Conservation (phyloP, 2,329 filamentous ascomycete species). For the Cladophialophora exuberans region DNA sequence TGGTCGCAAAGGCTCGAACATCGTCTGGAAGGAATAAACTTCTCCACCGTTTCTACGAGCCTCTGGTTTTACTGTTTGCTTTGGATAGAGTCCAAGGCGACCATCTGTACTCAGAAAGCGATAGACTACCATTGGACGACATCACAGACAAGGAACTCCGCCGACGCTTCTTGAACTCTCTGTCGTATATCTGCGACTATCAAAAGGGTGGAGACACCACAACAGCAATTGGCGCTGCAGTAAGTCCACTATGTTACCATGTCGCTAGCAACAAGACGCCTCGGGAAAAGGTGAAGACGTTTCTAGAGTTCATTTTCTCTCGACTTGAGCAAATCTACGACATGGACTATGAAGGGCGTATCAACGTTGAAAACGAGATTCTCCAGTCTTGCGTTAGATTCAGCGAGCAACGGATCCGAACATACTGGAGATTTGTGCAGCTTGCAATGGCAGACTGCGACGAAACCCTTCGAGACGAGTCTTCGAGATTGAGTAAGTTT, state of each 20-base stretch:
- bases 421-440: conserved; percentile 2
- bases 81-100: conserved; percentile 40
- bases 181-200: conserved; percentile 53
- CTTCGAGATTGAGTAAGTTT: not conserved
- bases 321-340: not conserved
- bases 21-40: conserved; percentile 12
- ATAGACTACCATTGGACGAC: conserved; percentile 8
- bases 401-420: not conserved
- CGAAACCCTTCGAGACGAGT: not conserved
- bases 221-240: conserved; percentile 47
- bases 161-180: conserved; percentile 41
- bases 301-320: not conserved
- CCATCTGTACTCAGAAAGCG: conserved; percentile 16
- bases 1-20: not conserved
- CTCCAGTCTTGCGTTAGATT: not conserved
- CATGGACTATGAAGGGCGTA: not conserved
- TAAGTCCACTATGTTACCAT: not conserved
- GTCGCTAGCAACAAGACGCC: not conserved
- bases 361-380: not conserved
- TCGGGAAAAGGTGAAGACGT: not conserved
- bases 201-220: conserved; percentile 50
- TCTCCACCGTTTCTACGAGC: conserved; percentile 43
- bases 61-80: conserved; percentile 39
- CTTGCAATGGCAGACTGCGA: not conserved
- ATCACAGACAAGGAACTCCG: conserved; percentile 10